Conservation (phyloP, 2,329 filamentous ascomycete genomes). For the Trichoderma lentiforme region DNA sequence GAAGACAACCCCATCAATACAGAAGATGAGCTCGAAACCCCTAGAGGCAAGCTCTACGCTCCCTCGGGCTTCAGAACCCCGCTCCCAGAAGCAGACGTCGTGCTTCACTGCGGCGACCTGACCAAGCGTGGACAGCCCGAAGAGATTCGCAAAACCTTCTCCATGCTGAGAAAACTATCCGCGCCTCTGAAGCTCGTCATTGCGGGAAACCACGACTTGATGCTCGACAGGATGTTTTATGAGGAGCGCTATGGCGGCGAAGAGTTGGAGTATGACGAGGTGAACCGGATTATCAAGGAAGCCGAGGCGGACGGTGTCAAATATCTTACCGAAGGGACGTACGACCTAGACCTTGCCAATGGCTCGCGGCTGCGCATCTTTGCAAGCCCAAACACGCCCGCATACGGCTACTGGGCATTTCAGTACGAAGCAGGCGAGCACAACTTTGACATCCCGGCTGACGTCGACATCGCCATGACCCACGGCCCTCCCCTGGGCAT, state of each 20-base stretch:
- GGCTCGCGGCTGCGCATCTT: slow-evolving; percentile 49
- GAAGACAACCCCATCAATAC: slow-evolving; percentile 21
- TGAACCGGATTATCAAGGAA: slow-evolving; percentile 37
- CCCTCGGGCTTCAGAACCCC: slow-evolving; percentile 32
- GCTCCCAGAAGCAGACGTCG: slow-evolving; percentile 42
- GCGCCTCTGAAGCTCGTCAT: slow-evolving; percentile 54
- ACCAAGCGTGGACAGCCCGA: slow-evolving; percentile 40
- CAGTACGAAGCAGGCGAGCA: slow-evolving; percentile 44
- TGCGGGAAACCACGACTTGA: slow-evolving; percentile 54
- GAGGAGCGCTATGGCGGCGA: background rate
- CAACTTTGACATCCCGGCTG: slow-evolving; percentile 34
- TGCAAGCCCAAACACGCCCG: slow-evolving; percentile 53
- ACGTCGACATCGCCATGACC: slow-evolving; percentile 49
- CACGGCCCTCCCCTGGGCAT: slow-evolving; percentile 54
- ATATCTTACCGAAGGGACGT: slow-evolving; percentile 47
- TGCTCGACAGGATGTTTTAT: slow-evolving; percentile 33
- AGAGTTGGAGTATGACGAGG: slow-evolving; percentile 30
- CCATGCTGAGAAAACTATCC: slow-evolving; percentile 40
- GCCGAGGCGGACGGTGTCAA: slow-evolving; percentile 39
- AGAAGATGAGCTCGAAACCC: slow-evolving; percentile 26
- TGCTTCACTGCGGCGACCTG: slow-evolving; percentile 52
- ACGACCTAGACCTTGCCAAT: slow-evolving; percentile 47
- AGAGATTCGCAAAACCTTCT: slow-evolving; percentile 41
- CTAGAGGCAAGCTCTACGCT: slow-evolving; percentile 12
- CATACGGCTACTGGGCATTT: slow-evolving; percentile 45